A percentile compares a stretch with the other conserved stretches of the same genome.
Evolutionary conservation across 106 monocot species (phyloP).

Genomic region (Phalaenopsis aphrodite): DNA sequence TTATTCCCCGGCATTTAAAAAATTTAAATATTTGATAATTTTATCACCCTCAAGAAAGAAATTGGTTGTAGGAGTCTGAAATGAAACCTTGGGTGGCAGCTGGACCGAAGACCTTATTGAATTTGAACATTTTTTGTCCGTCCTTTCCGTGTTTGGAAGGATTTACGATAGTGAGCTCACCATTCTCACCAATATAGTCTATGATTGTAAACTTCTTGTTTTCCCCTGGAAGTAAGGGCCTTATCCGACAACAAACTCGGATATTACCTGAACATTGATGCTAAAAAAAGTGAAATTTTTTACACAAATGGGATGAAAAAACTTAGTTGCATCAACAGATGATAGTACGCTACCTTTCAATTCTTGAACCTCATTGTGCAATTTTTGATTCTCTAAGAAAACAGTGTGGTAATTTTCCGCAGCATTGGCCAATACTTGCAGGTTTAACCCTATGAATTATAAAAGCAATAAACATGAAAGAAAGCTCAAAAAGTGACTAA

Average conservation of each 20-base stretch:
- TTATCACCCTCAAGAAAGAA: too few relatives aligned
- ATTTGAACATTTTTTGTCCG: conserved; percentile 51
- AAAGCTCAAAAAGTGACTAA: background rate
- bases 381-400: conserved; percentile 53
- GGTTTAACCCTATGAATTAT: conserved; percentile 31
- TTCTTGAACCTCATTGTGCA: conserved; percentile 76
- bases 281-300: background rate
- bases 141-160: conserved; percentile 69
- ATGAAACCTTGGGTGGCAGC: conserved; percentile 60
- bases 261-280: conserved; percentile 52
- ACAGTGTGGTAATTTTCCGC: conserved; percentile 47
- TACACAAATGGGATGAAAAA: background rate
- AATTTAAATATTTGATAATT: too few relatives aligned
- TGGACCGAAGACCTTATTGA: conserved; percentile 71
- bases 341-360: conserved; percentile 47
- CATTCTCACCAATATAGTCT: conserved; percentile 66
- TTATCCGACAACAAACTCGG: conserved; percentile 75
- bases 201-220: conserved; percentile 34
- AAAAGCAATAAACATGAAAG: background rate
- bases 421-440: conserved; percentile 44
- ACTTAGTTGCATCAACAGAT: background rate
- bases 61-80: background rate
- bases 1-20: too few relatives aligned
- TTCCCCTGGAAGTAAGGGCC: conserved; percentile 55
- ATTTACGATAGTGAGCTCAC: conserved; percentile 62